phyloP scores from a whole-genome alignment of 768 basidiomycete species.

The Lactarius quietus region DNA sequence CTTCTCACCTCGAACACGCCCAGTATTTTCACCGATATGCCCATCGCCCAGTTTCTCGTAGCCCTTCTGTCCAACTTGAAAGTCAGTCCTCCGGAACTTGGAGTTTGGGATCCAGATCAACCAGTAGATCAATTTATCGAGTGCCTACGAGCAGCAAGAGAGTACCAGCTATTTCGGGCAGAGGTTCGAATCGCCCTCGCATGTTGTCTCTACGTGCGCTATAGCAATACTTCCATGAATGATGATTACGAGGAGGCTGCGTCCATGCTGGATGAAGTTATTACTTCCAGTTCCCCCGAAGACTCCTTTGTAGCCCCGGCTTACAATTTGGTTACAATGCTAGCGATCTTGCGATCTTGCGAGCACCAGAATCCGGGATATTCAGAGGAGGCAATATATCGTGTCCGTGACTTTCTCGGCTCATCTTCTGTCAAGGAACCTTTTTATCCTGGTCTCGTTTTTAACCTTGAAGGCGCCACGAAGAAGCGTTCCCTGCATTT shows the following conservation, averaged over 20 bases:
- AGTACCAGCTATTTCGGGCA: neutral
- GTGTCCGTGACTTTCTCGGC: neutral
- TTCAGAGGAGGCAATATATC: neutral
- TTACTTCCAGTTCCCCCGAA: neutral
- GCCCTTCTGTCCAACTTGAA: neutral
- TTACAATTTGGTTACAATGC: no score
- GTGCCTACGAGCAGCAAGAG: neutral
- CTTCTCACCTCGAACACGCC: neutral
- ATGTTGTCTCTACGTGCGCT: neutral
- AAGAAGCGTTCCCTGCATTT: neutral
- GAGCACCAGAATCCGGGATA: neutral
- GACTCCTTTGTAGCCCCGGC: neutral
- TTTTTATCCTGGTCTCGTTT: no score
- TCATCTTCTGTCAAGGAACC: neutral
- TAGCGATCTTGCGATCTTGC: neutral
- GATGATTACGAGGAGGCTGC: neutral
- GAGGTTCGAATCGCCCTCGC: neutral
- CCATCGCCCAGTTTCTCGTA: neutral
- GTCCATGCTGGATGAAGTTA: neutral
- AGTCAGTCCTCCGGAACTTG: no score
- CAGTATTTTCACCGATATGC: no score
- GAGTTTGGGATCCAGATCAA: neutral
- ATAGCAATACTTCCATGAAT: neutral
- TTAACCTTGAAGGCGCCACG: neutral
- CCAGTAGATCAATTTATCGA: neutral